Conservation (phyloP, 805 yeast genomes). For the Maudiozyma bulderi region DNA sequence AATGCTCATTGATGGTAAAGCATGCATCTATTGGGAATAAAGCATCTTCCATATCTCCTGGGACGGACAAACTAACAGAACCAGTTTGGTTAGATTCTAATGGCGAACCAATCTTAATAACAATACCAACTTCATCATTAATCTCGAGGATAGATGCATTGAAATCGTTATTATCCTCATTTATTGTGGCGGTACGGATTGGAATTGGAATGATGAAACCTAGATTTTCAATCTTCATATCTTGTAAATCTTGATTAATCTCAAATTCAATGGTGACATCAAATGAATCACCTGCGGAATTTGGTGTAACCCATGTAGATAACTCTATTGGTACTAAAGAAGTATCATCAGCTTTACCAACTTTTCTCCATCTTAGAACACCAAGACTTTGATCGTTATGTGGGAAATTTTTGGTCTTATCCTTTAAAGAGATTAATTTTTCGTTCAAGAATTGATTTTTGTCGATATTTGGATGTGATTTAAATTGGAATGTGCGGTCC, state of each 20-base stretch:
- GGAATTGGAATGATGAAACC: constrained; percentile 57
- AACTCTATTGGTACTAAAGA: constrained; percentile 54
- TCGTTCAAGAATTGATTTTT: constrained; percentile 51
- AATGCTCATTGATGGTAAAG: constrained; percentile 35
- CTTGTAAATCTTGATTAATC: constrained; percentile 37
- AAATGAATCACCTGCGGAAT: constrained; percentile 43
- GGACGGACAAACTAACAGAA: constrained; percentile 69
- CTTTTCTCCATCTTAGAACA: constrained; percentile 85
- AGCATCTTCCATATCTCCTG: constrained; percentile 67
- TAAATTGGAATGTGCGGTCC: constrained; percentile 51
- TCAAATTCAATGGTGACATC: constrained; percentile 88
- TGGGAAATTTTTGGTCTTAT: constrained; percentile 74
- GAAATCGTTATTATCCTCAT: constrained; percentile 38
- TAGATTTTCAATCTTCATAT: constrained; percentile 34
- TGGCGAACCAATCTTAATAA: constrained; percentile 46
- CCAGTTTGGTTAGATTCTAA: constrained; percentile 50
- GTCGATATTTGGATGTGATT: constrained; percentile 96
- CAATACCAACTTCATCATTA: constrained; percentile 54
- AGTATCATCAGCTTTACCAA: constrained; percentile 51
- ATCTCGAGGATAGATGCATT: constrained; percentile 48
- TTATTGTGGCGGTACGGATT: constrained; percentile 43
- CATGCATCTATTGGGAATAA: constrained; percentile 80
- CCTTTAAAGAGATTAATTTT: constrained; percentile 63
- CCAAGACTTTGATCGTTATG: constrained; percentile 84
- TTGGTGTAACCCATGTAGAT: constrained; percentile 68